A percentile compares a stretch with the other conserved stretches of the same genome.
phyloP scores from a whole-genome alignment of 345 rosid species.

The Toxicodendron radicans region DNA sequence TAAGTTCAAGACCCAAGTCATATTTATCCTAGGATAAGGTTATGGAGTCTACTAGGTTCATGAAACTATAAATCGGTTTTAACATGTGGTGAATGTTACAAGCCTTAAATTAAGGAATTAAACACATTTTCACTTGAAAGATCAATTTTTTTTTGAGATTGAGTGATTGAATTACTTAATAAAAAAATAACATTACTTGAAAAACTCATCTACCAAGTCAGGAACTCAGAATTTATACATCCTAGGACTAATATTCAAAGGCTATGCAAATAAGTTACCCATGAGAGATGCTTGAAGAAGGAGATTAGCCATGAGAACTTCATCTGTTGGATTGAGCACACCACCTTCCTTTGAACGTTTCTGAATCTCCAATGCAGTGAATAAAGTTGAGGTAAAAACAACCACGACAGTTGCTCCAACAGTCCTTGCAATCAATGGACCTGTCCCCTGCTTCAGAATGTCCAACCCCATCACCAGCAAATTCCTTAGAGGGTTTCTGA shows the following conservation, averaged over 20 bases:
- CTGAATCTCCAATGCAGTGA: conserved; percentile 22
- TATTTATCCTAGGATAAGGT: too few species aligned
- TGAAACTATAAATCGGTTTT: too few species aligned
- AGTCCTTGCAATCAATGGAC: conserved; percentile 40
- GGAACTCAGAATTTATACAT: too few species aligned
- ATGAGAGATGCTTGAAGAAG: conserved; percentile 49
- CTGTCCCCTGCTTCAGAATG: conserved; percentile 43
- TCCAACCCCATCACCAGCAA: conserved; percentile 39
- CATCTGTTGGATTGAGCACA: conserved; percentile 43
- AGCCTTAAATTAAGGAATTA: too few species aligned
- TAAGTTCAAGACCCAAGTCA: too few species aligned
- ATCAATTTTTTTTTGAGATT: not conserved
- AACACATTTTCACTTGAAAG: too few species aligned
- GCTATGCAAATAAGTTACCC: conserved; percentile 32
- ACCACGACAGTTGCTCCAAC: conserved; percentile 42
- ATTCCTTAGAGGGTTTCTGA: conserved; percentile 38
- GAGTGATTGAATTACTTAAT: not conserved
- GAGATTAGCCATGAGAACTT: conserved; percentile 40
- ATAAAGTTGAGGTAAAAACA: conserved; percentile 33
- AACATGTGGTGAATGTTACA: too few species aligned
- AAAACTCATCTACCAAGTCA: too few species aligned
- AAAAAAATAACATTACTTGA: too few species aligned
- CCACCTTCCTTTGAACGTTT: conserved; percentile 34
- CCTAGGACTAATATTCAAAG: not conserved
- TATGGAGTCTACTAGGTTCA: too few species aligned